Conservation (phyloP, 179 eudicot genomes). For the Kewa caespitosa region DNA sequence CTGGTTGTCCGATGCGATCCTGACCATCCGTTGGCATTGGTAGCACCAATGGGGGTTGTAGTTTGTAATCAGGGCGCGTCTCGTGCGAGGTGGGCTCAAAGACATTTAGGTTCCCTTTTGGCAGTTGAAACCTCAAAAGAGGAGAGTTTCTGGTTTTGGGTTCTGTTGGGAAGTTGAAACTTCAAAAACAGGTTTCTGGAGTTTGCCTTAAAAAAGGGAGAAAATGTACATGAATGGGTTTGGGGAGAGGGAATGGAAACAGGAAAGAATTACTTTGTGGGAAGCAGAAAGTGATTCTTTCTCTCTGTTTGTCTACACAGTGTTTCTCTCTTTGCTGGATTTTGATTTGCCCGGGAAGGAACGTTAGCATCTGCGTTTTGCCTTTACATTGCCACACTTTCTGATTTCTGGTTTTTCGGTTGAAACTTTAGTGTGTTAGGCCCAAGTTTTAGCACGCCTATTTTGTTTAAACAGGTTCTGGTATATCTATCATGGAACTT, state of each 20-base stretch:
- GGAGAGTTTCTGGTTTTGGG: too few relatives aligned
- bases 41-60: slow-evolving; percentile 63
- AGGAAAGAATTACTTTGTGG: slow-evolving; percentile 22
- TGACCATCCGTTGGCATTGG: slow-evolving; percentile 55
- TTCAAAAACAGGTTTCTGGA: neutral
- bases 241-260: neutral
- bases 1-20: slow-evolving; percentile 36
- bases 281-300: slow-evolving; percentile 31
- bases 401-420: too few relatives aligned
- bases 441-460: too few relatives aligned
- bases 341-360: slow-evolving; percentile 32
- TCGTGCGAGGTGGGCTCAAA: slow-evolving; percentile 31
- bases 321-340: slow-evolving; percentile 29
- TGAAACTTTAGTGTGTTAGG: too few relatives aligned
- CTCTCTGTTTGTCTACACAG: too few relatives aligned
- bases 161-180: neutral
- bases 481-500: too few relatives aligned
- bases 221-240: neutral
- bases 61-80: slow-evolving; percentile 19
- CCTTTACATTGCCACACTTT: neutral
- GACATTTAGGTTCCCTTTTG: slow-evolving; percentile 29
- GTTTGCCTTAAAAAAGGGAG: neutral
- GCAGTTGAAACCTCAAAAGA: too few relatives aligned
- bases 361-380: slow-evolving; percentile 25
- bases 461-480: too few relatives aligned